Evolutionary conservation across 2,329 filamentous ascomycete genomes (phyloP).

Genomic region (Pestalotiopsis sp.): DNA sequence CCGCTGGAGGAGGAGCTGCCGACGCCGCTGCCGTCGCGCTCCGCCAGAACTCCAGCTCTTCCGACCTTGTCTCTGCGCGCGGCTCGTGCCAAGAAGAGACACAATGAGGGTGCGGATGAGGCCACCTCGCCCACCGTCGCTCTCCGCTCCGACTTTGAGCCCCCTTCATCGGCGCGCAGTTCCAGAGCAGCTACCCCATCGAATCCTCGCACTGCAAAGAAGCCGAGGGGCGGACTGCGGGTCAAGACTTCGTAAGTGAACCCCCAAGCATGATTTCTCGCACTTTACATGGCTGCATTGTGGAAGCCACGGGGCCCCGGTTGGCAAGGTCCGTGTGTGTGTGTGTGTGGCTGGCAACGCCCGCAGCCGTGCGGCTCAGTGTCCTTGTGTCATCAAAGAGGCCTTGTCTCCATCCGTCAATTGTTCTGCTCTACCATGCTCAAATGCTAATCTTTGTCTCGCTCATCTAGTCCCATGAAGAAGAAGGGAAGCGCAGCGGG

Average conservation of each 20-base stretch:
- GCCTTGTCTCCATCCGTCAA: conserved; percentile 15
- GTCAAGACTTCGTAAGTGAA: conserved; percentile 70
- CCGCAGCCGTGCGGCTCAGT: conserved; percentile 1
- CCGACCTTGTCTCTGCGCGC: conserved; percentile 30
- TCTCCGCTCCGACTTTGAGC: conserved; percentile 48
- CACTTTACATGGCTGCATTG: conserved; percentile 18
- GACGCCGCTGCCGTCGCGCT: conserved; percentile 24
- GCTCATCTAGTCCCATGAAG: conserved; percentile 67
- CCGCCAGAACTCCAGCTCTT: conserved; percentile 28
- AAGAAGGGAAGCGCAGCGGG: conserved; percentile 73
- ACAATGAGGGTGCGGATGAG: conserved; percentile 57
- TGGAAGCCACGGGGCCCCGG: neutral
- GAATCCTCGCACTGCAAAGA: conserved; percentile 59
- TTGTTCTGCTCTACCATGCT: conserved; percentile 18
- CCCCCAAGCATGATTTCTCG: conserved; percentile 18
- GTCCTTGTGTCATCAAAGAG: conserved; percentile 21
- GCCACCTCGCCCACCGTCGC: conserved; percentile 54
- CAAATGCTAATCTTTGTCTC: conserved; percentile 11
- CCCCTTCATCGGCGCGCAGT: conserved; percentile 45
- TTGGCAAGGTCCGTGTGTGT: neutral
- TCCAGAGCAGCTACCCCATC: conserved; percentile 65
- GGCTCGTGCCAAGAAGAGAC: conserved; percentile 46
- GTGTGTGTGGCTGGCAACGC: neutral
- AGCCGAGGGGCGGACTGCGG: conserved; percentile 62
- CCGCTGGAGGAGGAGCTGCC: conserved; percentile 22